Conservation (phyloP, 495 filamentous ascomycete species). For the Aspergillus heteromorphus region DNA sequence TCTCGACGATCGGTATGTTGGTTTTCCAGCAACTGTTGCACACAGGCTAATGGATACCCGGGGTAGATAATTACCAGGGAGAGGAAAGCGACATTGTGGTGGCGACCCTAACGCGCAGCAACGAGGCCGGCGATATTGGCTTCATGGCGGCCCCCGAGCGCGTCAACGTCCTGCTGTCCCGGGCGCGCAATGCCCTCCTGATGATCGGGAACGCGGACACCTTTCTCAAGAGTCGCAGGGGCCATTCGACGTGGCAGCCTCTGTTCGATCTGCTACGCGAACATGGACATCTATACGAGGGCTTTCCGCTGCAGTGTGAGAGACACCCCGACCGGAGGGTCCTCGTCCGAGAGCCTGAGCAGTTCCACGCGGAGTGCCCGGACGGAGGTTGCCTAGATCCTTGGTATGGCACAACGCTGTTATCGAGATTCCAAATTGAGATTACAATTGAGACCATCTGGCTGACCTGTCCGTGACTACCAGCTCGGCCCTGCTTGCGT, state of each 20-base stretch:
- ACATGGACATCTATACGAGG: conserved; percentile 57
- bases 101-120: conserved; percentile 62
- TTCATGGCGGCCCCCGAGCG: conserved; percentile 68
- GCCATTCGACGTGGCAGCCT: conserved; percentile 49
- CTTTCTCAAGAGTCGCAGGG: conserved; percentile 59
- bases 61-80: conserved; percentile 71
- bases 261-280: conserved; percentile 55
- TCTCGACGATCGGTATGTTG: conserved; percentile 61
- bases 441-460: neutral
- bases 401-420: no score
- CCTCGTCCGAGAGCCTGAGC: conserved; percentile 38
- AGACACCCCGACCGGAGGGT: conserved; percentile 51
- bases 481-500: conserved; percentile 54
- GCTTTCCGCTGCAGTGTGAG: conserved; percentile 64
- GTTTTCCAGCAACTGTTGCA: no score
- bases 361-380: conserved; percentile 59
- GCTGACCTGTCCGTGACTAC: neutral
- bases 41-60: neutral
- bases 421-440: no score
- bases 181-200: conserved; percentile 63
- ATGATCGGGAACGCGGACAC: conserved; percentile 68
- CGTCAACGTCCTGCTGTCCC: conserved; percentile 66
- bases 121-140: conserved; percentile 58
- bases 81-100: conserved; percentile 76
- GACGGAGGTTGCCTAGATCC: conserved; percentile 68